phyloP scores from a whole-genome alignment of 2,329 filamentous ascomycete genomes.

The Cephalotrichum gorgonifer region DNA sequence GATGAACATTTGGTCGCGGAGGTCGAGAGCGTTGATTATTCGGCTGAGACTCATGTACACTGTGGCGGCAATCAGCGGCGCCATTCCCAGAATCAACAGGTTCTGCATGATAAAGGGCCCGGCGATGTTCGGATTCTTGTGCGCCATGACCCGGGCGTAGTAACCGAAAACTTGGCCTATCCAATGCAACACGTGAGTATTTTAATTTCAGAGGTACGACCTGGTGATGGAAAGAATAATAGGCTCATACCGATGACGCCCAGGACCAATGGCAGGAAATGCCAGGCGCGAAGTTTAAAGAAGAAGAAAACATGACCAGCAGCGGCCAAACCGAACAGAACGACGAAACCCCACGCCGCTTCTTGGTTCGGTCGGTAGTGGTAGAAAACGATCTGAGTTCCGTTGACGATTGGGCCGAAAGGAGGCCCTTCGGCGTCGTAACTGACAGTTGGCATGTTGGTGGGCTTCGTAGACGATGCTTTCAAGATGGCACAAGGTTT shows the following conservation, averaged over 20 bases:
- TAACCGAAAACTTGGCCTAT: slow-evolving; percentile 41
- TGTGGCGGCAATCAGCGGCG: slow-evolving; percentile 30
- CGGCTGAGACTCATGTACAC: slow-evolving; percentile 37
- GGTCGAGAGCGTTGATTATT: slow-evolving; percentile 24
- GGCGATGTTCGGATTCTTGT: slow-evolving; percentile 24
- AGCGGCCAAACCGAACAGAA: slow-evolving; percentile 30
- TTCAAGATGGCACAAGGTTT: too few species aligned
- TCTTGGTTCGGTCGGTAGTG: slow-evolving; percentile 36
- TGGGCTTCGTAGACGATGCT: too few species aligned
- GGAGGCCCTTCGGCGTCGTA: too few species aligned
- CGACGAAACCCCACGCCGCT: slow-evolving; percentile 29
- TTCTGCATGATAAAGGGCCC: slow-evolving; percentile 29
- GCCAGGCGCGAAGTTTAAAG: slow-evolving; percentile 32
- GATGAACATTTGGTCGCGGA: slow-evolving; percentile 28
- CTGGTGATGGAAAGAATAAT: neutral
- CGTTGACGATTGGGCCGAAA: slow-evolving; percentile 1
- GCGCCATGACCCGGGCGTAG: slow-evolving; percentile 35
- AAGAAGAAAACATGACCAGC: slow-evolving; percentile 29
- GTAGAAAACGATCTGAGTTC: slow-evolving; percentile 21
- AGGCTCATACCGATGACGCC: slow-evolving; percentile 36
- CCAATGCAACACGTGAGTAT: too few species aligned
- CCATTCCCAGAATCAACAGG: slow-evolving; percentile 24
- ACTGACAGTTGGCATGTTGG: too few species aligned
- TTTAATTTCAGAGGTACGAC: neutral
- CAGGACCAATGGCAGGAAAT: slow-evolving; percentile 39